Base-by-base conservation (phyloP, 371 early-diverging fungal species). In the Globomyces sp. region DNA sequence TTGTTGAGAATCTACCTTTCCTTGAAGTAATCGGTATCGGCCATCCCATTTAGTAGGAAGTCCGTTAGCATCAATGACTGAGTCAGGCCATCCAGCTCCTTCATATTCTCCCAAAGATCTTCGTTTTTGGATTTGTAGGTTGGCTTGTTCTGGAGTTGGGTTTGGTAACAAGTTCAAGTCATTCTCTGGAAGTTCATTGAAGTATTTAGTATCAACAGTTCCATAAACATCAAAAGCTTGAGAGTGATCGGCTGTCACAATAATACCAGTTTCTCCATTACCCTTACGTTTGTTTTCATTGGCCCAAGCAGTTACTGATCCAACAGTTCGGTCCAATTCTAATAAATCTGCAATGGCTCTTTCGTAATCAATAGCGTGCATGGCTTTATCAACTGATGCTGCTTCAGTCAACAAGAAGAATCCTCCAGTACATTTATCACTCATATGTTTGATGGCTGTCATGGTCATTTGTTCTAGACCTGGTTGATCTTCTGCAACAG, bases 341-440 rank as follows among this genome's bases (percentile, higher is more conserved):
- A 90, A 76, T 8, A 88, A 74, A 62, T 90, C 90, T 51, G 84
- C 87, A 58, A 83, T 79, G 61, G 85, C 87, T 69, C 90, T 86
- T 65, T 87, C 80, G 67, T 83, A 90, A 76, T 90, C 89, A 57
- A 88, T 67, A n/a, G 84, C 77, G 69, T 90, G 89, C 75, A 88
- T 81, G 75, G 78, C 71, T 75, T 88, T 88, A 77, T 90, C 90
- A 62, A 88, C 80, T 41, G 86, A 84, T 52, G 89, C 90, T 59
- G 87, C 90, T 76, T 90, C 90, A 58, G 85, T 82, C 89, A 90
- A 85, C 70, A 89, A 71, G 79, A 87, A 90, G 77, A 82, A 89
- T 67, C 88, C 88, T 69, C 85, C 83, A 13, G 82, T 74, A 71
- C 86, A 86, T 71, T 84, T 80, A 68, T 53, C 58, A 58, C 69